Base-by-base conservation (phyloP, 768 basidiomycete species). In the Psilocybe cyanescens region DNA sequence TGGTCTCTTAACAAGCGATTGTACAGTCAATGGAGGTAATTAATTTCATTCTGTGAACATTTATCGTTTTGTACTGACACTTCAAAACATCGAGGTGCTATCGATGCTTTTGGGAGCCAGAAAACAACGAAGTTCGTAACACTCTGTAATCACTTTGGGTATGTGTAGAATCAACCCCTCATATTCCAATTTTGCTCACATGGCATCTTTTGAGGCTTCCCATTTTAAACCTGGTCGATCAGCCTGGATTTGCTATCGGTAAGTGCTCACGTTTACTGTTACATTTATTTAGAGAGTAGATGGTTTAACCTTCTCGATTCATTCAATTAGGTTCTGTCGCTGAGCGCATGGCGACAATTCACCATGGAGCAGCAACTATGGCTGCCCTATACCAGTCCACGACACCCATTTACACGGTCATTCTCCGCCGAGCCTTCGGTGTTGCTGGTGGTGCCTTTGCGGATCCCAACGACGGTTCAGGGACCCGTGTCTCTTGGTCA, bases 121-220 rank as follows among this genome's bases (percentile, higher is more conserved):
- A 79, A 79, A 51, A 71, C 74, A n/a, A 66, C 76, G 0, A 69
- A 75, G 50, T 79, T 79, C 56, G 63, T 71, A 7, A 77, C 67
- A 29, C 66, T 79, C n/a, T 79, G 78, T 62, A 72, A 78, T 58
- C 78, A 79, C 54, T 78, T 79, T 50, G 70, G 76, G 78, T 79
- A 59, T 24, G 69, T 31, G 30, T 51, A 33, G 14, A 14, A 8
- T 33, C 24, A 7, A 8, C 31, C 29, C 12, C 17, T 48, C 17
- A 17, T 12, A 45, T 45, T n/a, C 16, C n/a, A 12, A 37, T 47
- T 19, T 14, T 4, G 24, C 58, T n/a, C 51, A 29, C 51, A 11
- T 54, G 37, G 8, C 12, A 19, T 41, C 19, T 33, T 47, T 19
- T 24, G 37, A 78, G 76, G 2, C 63, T 79, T 29, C 78, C 77